Conservation (phyloP, 1,139 yeast genomes). For the Sugiyamaella xylanicola region DNA sequence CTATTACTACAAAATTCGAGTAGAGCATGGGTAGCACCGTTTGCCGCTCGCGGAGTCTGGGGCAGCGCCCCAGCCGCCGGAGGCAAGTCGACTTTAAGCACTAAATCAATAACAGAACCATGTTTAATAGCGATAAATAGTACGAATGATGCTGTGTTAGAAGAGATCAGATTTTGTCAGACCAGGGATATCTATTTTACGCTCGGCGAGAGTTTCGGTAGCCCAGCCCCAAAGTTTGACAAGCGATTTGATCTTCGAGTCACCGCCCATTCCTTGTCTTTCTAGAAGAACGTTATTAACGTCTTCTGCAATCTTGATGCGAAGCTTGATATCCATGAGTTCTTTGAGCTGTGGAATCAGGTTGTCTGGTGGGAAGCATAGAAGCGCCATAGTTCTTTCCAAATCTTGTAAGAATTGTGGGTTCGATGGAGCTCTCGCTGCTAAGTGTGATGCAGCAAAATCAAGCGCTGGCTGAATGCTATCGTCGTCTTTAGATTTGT, state of each 20-base stretch:
- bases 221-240: constrained; percentile 44
- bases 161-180: constrained; percentile 30
- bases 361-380: constrained; percentile 44
- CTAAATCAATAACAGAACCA: not conserved
- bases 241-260: constrained; percentile 41
- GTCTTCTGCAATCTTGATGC: constrained; percentile 43
- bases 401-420: constrained; percentile 41
- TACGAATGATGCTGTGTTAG: constrained; percentile 2
- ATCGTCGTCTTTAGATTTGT: constrained; percentile 30
- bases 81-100: not conserved
- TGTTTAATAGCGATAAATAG: not conserved
- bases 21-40: no score
- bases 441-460: constrained; percentile 45
- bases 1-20: no score
- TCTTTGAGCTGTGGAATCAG: constrained; percentile 39
- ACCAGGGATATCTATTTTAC: constrained; percentile 34
- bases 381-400: constrained; percentile 46
- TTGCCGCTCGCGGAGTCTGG: no score
- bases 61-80: not conserved
- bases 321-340: constrained; percentile 40
- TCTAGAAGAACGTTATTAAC: constrained; percentile 44
- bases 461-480: constrained; percentile 41
- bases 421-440: constrained; percentile 42
- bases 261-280: constrained; percentile 40
- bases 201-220: constrained; percentile 34